phyloP scores from a whole-genome alignment of 805 yeast genomes.

The Cyberlindnera lachancei region DNA sequence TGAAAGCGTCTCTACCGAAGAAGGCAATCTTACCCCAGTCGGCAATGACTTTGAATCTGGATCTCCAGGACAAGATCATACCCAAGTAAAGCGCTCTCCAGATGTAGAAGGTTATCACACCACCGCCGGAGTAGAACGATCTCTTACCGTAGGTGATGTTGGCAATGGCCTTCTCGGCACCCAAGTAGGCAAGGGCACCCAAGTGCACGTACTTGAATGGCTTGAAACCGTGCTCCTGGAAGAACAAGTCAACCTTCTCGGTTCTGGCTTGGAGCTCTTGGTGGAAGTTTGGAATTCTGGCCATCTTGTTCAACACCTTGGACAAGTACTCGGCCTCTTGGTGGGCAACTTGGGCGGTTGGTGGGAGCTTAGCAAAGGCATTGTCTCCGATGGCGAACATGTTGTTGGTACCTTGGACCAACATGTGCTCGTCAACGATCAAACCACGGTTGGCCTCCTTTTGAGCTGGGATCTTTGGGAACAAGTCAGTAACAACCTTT shows the following conservation, averaged over 20 bases:
- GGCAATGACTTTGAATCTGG: conserved; percentile 74
- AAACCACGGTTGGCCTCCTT: conserved; percentile 81
- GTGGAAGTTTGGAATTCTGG: conserved; percentile 31
- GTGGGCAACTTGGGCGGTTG: conserved; percentile 96
- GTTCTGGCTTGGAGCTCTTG: conserved; percentile 27
- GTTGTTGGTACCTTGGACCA: conserved; percentile 75
- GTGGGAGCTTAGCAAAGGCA: conserved; percentile 82
- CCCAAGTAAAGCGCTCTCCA: conserved; percentile 90
- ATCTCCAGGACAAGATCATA: conserved; percentile 83
- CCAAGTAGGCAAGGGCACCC: conserved; percentile 91
- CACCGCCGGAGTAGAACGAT: conserved; percentile 80
- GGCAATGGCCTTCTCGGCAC: conserved; percentile 90
- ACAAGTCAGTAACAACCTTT: conserved; percentile 58
- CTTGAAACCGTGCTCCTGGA: conserved; percentile 41
- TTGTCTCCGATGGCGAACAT: conserved; percentile 92
- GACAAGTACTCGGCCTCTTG: conserved; percentile 86
- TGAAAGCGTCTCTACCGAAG: conserved; percentile 90
- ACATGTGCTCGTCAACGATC: conserved; percentile 67
- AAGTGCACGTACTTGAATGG: conserved; percentile 79
- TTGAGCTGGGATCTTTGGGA: conserved; percentile 70
- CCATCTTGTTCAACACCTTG: conserved; percentile 54
- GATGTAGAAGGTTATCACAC: conserved; percentile 78
- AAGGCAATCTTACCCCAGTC: conserved; percentile 86
- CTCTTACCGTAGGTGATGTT: conserved; percentile 76
- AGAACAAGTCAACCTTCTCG: conserved; percentile 32